phyloP scores from a whole-genome alignment of 2,329 filamentous ascomycete genomes.

The Colletotrichum ledebouriae region DNA sequence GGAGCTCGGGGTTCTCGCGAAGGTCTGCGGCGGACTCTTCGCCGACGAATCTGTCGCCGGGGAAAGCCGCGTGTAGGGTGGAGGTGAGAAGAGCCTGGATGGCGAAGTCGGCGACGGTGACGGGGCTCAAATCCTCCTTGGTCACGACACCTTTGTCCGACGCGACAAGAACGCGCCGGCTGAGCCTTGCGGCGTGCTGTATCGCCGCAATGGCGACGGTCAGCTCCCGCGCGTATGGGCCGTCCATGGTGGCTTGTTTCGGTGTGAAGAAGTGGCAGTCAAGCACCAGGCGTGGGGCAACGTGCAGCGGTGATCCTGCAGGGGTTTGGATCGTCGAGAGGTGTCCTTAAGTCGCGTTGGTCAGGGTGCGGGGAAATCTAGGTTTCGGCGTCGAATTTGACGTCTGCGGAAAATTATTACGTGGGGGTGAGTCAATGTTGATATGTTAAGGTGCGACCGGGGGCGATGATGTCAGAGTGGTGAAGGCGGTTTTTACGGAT shows the following conservation, averaged over 20 bases:
- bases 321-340: not conserved
- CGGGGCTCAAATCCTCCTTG: slow-evolving; percentile 69
- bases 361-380: not conserved
- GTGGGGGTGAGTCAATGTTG: not conserved
- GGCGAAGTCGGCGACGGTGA: slow-evolving; percentile 72
- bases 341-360: not conserved
- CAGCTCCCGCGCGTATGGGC: slow-evolving; percentile 58
- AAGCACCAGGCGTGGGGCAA: slow-evolving; percentile 10
- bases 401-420: not conserved
- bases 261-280: not conserved
- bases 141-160: slow-evolving; percentile 64
- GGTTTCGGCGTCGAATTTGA: not conserved
- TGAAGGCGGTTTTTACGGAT: slow-evolving; percentile 1
- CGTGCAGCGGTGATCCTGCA: slow-evolving; percentile 20
- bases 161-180: slow-evolving; percentile 61
- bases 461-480: slow-evolving; percentile 37
- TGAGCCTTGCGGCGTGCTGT: slow-evolving; percentile 62
- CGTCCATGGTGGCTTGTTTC: slow-evolving; percentile 53
- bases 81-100: slow-evolving; percentile 68
- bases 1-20: slow-evolving; percentile 56
- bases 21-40: slow-evolving; percentile 67
- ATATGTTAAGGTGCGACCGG: slow-evolving; percentile 12
- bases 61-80: slow-evolving; percentile 64
- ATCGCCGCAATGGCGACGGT: slow-evolving; percentile 58
- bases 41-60: slow-evolving; percentile 65